phyloP scores from a whole-genome alignment of 139 green algal species.

The Micractinium conductrix region DNA sequence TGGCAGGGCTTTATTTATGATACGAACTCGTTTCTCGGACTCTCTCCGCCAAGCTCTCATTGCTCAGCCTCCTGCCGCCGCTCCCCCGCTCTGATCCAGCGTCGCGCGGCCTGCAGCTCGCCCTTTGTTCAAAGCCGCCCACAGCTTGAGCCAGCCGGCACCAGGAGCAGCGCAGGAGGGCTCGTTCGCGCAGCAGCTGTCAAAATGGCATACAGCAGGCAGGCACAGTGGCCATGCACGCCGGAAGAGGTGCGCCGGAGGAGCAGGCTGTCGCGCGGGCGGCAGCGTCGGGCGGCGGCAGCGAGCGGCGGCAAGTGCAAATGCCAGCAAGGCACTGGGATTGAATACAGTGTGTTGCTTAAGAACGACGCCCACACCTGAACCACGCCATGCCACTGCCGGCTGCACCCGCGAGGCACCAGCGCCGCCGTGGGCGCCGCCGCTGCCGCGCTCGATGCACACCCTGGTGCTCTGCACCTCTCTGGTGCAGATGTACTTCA shows the following conservation, averaged over 20 bases:
- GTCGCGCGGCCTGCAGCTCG: not conserved
- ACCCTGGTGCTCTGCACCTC: not conserved
- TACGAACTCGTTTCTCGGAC: no score
- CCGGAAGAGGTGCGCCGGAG: slow-evolving; percentile 17
- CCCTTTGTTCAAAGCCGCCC: not conserved
- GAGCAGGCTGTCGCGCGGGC: not conserved
- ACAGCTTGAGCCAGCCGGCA: not conserved
- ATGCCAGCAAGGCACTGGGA: no score
- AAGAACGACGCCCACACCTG: no score
- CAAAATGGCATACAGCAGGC: slow-evolving; percentile 16
- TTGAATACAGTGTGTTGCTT: no score
- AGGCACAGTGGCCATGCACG: slow-evolving; percentile 14
- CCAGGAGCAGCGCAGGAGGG: not conserved
- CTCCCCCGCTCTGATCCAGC: not conserved
- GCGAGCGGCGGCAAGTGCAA: no score
- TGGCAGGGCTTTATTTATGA: no score
- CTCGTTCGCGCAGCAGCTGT: no score
- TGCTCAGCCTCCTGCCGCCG: no score
- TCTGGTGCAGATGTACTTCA: slow-evolving; percentile 85
- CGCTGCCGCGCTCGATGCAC: not conserved
- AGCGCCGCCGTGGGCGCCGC: not conserved
- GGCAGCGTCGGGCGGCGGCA: not conserved
- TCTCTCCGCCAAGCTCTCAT: no score
- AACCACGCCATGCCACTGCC: no score
- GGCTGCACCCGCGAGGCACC: not conserved